Base-by-base conservation (phyloP, 176 grass and related monocot genomes). In the Ensete ventricosum region DNA sequence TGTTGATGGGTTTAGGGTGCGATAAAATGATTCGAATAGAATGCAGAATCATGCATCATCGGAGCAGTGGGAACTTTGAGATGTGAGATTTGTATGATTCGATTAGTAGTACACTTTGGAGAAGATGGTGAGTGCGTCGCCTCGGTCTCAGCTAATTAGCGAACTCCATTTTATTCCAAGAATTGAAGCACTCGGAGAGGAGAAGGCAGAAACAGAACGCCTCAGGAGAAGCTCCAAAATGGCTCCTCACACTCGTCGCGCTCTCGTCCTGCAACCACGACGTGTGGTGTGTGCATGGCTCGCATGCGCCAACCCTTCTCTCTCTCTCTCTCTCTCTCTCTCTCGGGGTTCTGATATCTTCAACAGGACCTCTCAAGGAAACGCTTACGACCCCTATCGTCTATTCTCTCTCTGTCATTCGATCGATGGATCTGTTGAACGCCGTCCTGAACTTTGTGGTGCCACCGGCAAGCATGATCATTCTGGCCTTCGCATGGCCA, bases 381-480 rank as follows among this genome's bases (percentile, higher is more conserved):
- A 16, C 14, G 5, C 48, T 12, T 74, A 8, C 6, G 13, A 11
- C 19, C 19, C 29, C 9, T 14, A 12, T 58, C 8, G 21, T 51
- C 65, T 16, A 11, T 52, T 53, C 21, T 63, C 21, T 4, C 59
- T 4, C 21, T 8, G 14, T 23, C 8, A 1, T 11, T 12, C 1
- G 19, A 9, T 23, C n/a, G 85, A 89, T 89, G 7, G 80, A 83
- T 75, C 13, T 87, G 9, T 2, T 90, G 26, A 88, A 81, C 82
- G 50, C 79, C 65, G 43, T 93, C 69, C 74, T 93, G 67, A 89
- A 93, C 67, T 78, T 88, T 72, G 90, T 93, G 83, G 84, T 93
- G 83, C 90, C 93, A 54, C 93, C 93, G 65, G 90, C 85, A n/a
- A 97, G 87, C 90, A 97, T 93, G 93, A 84, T 93, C 71, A 85